Base-by-base conservation (phyloP, 2,329 filamentous ascomycete species). In the Clonostachys rosea region DNA sequence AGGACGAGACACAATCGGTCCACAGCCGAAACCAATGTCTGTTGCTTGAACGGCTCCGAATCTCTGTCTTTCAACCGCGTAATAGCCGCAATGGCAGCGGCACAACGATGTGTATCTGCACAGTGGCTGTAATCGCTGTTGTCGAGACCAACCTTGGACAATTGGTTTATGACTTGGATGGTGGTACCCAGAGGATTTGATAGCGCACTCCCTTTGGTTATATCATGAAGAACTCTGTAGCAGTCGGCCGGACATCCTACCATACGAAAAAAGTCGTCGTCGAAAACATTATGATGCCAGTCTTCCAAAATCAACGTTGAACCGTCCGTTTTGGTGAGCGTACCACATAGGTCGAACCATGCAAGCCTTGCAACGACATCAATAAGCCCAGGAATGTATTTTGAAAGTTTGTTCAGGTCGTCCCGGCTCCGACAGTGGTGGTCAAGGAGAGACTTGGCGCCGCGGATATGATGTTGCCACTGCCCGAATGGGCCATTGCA, bases 291-390 rank as follows among this genome's bases (percentile, higher is more conserved):
- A 9, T 65, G 66, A 50, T 71, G 67, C 67, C 67, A 72, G 52
- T 65, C 61, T 17, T 69, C 64, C 43, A 71, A 71, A n/a, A 70
- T 66, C 6, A 62, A 48, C 6, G 44, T 49, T 4, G 52, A 48
- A 14, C 11, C 17, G 12, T n/a, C 10, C 17, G 51, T 50, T 33
- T 57, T 47, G 1, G 54, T 51, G 10, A 62, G 44, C 3, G 56
- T 49, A 2, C 69, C 65, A 11, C 59, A 62, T 1, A 63, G 59
- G 45, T 71, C 69, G 33, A 67, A 71, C 69, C 68, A 72, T 1
- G 67, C 59, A 3, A 71, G 59, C 8, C 66, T 63, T 1, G 66
- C 59, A 3, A 71, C 54, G 3, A 71, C 65, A 43, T 68, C 64
- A 3, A 59, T 56, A 2, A 71, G 51, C 0, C 68, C 68, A 0